These are phyloP conservation scores for Boechera divaricarpa DNA, from an alignment of 345 rosid species.

Conservation along the genomic window DNA sequence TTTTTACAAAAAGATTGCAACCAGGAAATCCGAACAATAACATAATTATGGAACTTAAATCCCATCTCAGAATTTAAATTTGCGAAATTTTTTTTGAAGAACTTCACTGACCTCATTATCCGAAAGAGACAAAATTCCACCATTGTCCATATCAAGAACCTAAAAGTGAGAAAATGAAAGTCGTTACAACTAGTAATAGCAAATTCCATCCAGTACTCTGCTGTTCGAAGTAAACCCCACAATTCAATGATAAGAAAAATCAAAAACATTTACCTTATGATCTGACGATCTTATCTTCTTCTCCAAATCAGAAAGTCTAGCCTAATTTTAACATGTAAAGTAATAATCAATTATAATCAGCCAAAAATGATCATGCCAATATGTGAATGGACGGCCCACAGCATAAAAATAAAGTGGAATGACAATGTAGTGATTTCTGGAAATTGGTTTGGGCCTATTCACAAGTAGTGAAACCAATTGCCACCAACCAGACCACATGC, in stretches of 20 bases:
- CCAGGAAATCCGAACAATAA: conserved; percentile 9
- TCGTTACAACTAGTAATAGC: conserved; percentile 13
- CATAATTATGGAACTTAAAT: background rate
- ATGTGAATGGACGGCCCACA: conserved; percentile 16
- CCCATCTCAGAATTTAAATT: conserved; percentile 7
- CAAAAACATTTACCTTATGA: conserved; percentile 60
- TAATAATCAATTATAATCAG: conserved; percentile 34
- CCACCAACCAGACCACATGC: conserved; percentile 31
- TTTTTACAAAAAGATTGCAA: conserved; percentile 24
- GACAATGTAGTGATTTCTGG: conserved; percentile 2
- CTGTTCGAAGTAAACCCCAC: conserved; percentile 19
- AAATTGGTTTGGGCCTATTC: conserved; percentile 4
- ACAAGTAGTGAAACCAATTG: conserved; percentile 9
- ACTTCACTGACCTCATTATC: conserved; percentile 66
- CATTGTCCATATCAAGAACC: conserved; percentile 52
- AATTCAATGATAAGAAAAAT: conserved; percentile 21
- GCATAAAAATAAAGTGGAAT: conserved; percentile 24
- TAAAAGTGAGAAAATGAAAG: conserved; percentile 41
- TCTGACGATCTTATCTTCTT: conserved; percentile 61
- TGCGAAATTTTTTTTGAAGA: background rate
- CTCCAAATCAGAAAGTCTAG: conserved; percentile 76
- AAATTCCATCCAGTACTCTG: conserved; percentile 33
- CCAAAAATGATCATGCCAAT: conserved; percentile 7
- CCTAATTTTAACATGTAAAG: conserved; percentile 50
- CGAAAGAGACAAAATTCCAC: conserved; percentile 51